These are phyloP conservation scores for Cornus florida DNA, from an alignment of 148 eudicot species.

Conservation along the genomic window DNA sequence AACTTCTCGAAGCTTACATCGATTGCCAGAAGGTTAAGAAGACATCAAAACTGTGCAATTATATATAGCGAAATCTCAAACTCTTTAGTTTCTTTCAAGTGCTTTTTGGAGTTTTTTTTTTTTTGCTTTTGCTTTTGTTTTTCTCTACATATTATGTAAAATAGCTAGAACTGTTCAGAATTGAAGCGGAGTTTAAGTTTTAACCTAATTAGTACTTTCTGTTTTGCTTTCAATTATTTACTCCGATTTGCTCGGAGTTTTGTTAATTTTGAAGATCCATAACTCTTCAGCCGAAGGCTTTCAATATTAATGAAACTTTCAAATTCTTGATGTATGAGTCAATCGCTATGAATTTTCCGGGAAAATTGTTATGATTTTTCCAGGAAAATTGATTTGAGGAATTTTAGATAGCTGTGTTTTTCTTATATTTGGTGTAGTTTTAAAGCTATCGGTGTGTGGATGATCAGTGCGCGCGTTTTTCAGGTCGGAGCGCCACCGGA, in stretches of 20 bases:
- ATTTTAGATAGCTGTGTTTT: not conserved
- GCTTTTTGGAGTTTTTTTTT: not conserved
- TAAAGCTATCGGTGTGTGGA: no score
- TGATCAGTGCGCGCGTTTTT: not conserved
- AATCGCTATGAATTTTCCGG: not conserved
- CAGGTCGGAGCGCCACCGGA: slow-evolving; percentile 94
- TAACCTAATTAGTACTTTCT: not conserved
- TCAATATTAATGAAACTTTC: not conserved
- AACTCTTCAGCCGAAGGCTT: not conserved
- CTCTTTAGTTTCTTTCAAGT: not conserved
- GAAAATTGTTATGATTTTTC: not conserved
- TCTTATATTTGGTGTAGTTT: not conserved
- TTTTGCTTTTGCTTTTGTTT: not conserved
- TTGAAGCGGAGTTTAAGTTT: not conserved
- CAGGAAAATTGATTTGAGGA: not conserved
- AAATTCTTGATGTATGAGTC: not conserved
- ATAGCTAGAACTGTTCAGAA: no score
- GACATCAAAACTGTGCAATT: not conserved
- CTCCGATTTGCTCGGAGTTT: not conserved
- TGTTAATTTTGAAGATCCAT: not conserved
- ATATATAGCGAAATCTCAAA: not conserved
- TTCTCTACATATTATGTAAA: not conserved
- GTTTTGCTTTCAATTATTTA: not conserved
- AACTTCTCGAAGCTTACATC: slow-evolving; percentile 72
- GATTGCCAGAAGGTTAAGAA: slow-evolving; percentile 80